Conservation (phyloP, 2,329 filamentous ascomycete genomes). For the Diaporthe sp. region DNA sequence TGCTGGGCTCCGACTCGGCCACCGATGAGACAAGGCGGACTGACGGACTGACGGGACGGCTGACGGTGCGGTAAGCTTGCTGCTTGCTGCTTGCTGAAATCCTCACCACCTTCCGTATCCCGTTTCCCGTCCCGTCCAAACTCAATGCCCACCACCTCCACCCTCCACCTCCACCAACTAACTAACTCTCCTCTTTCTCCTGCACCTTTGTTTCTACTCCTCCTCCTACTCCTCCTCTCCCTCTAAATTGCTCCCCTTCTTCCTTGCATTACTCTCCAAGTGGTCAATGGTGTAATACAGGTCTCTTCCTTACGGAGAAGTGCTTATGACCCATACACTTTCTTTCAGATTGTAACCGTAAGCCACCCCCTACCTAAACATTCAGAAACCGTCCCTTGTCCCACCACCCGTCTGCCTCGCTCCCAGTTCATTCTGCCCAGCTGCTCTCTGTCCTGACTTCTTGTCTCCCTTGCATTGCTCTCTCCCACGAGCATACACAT, state of each 20-base stretch:
- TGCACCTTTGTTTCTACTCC: not conserved
- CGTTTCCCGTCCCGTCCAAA: slow-evolving; percentile 11
- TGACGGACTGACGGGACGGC: slow-evolving; percentile 11
- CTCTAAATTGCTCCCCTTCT: not conserved
- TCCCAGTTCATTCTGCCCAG: not conserved
- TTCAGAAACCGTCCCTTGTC: not conserved
- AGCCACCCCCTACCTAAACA: not conserved
- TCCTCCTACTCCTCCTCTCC: not conserved
- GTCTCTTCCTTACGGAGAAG: not conserved
- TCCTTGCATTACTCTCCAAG: not conserved
- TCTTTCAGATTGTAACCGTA: slow-evolving; percentile 13
- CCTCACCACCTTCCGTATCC: slow-evolving; percentile 24
- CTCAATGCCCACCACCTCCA: not conserved
- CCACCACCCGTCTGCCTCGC: not conserved
- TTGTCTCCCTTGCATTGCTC: not conserved
- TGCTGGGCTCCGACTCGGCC: slow-evolving; percentile 21
- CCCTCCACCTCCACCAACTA: not conserved
- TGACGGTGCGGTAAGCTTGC: slow-evolving; percentile 11
- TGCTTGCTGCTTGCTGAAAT: not conserved
- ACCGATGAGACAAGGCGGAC: slow-evolving; percentile 6
- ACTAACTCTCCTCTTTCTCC: not conserved
- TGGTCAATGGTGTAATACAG: slow-evolving; percentile 7
- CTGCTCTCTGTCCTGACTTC: too few relatives aligned
- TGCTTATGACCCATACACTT: not conserved
- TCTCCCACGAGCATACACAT: not conserved